A percentile compares a stretch with the other conserved stretches of the same genome.
Conservation (phyloP, 345 rosid genomes). For the Anacardium occidentale region DNA sequence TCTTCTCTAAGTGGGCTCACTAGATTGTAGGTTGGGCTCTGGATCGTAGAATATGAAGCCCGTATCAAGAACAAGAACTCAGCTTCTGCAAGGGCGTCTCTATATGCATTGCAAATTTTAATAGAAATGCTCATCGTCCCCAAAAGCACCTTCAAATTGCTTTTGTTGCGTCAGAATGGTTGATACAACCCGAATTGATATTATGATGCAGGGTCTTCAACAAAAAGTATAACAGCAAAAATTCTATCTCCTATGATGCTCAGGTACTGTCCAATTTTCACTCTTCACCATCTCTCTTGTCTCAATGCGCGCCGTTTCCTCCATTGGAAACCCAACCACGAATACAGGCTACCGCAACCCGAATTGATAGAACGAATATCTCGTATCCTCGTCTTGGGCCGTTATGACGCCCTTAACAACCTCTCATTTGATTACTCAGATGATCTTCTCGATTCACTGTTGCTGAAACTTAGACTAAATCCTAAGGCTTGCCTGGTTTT, state of each 20-base stretch:
- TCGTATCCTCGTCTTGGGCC: conserved; percentile 61
- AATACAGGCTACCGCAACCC: conserved; percentile 48
- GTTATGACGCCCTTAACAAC: conserved; percentile 51
- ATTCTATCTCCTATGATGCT: conserved; percentile 34
- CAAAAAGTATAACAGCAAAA: neutral
- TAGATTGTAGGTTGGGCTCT: no score
- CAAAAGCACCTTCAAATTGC: neutral
- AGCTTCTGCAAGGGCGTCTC: neutral
- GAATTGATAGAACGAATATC: conserved; percentile 67
- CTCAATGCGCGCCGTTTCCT: conserved; percentile 35
- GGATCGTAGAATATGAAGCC: no score
- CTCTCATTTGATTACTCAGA: conserved; percentile 66
- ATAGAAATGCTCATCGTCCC: neutral
- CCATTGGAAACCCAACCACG: conserved; percentile 60
- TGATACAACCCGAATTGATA: neutral
- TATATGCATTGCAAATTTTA: neutral
- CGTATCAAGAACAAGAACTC: neutral
- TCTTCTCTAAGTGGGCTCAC: no score
- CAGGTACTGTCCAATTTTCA: conserved; percentile 31
- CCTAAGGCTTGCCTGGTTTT: conserved; percentile 60
- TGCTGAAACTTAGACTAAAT: conserved; percentile 51
- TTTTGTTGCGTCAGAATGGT: neutral
- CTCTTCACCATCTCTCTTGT: conserved; percentile 26
- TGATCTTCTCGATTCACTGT: conserved; percentile 63
- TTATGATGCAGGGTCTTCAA: neutral